phyloP scores from a whole-genome alignment of 805 yeast genomes.

The Jamesozyma lodderae region DNA sequence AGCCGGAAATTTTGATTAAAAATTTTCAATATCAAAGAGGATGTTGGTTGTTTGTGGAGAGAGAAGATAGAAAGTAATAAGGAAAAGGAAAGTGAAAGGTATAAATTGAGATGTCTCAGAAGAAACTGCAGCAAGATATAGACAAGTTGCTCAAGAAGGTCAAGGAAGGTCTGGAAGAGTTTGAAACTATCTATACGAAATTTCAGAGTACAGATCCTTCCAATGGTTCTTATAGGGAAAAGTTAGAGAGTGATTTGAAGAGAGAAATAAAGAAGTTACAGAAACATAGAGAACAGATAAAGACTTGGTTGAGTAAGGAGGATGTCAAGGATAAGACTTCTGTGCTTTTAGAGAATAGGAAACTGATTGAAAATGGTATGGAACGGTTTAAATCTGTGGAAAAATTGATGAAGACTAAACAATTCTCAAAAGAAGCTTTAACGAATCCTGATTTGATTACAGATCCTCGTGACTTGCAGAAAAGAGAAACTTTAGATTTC shows the following conservation, averaged over 20 bases:
- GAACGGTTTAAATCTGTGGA: slow-evolving; percentile 93
- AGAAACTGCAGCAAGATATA: slow-evolving; percentile 57
- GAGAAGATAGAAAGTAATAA: no score
- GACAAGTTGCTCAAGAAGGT: slow-evolving; percentile 91
- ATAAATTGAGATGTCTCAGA: slow-evolving; percentile 33
- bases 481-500: slow-evolving; percentile 62
- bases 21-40: no score
- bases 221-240: slow-evolving; percentile 83
- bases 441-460: slow-evolving; percentile 52
- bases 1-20: no score
- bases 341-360: slow-evolving; percentile 62
- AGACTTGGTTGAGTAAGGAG: slow-evolving; percentile 86
- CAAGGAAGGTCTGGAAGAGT: slow-evolving; percentile 78
- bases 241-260: slow-evolving; percentile 83
- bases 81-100: no score
- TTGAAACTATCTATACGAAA: slow-evolving; percentile 81
- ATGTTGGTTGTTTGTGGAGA: no score
- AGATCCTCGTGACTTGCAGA: slow-evolving; percentile 76
- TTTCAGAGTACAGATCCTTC: slow-evolving; percentile 57
- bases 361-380: slow-evolving; percentile 70
- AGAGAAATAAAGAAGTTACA: slow-evolving; percentile 92
- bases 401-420: slow-evolving; percentile 86
- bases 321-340: slow-evolving; percentile 86
- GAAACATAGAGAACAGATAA: slow-evolving; percentile 87
- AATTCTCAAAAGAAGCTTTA: slow-evolving; percentile 87